phyloP scores from a whole-genome alignment of 108 stramenopile species.

The Skeletonema marinoi region DNA sequence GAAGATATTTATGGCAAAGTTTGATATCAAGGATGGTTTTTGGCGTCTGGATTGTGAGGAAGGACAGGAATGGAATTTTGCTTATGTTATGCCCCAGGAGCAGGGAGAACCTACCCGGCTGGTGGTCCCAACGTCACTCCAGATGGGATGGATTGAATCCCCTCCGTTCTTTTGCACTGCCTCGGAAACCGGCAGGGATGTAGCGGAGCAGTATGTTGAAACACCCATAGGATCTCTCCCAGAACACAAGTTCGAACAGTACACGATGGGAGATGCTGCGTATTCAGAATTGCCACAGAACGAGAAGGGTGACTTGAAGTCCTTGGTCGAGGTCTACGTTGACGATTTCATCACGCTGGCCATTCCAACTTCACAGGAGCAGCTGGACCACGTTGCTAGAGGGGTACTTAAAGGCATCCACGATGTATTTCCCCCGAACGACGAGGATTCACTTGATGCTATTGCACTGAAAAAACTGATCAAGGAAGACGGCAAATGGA shows the following conservation, averaged over 20 bases:
- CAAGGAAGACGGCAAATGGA: constrained; percentile 49
- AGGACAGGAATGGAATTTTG: constrained; percentile 28
- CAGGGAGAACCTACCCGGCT: neutral
- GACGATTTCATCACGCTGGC: constrained; percentile 35
- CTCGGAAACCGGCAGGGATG: constrained; percentile 49
- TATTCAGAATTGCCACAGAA: neutral
- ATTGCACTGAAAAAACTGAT: constrained; percentile 49
- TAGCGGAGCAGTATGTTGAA: constrained; percentile 24
- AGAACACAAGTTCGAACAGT: constrained; percentile 1
- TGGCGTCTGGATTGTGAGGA: constrained; percentile 5
- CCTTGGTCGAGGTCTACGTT: constrained; percentile 29
- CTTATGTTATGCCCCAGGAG: constrained; percentile 26
- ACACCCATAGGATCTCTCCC: constrained; percentile 5
- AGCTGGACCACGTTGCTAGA: constrained; percentile 8
- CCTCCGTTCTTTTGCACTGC: constrained; percentile 51
- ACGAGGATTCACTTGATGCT: constrained; percentile 19
- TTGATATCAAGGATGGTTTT: constrained; percentile 25
- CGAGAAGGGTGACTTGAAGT: neutral
- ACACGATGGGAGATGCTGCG: neutral
- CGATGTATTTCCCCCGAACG: constrained; percentile 28
- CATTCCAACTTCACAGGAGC: constrained; percentile 7
- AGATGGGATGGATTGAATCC: constrained; percentile 45
- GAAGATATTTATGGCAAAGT: constrained; percentile 18
- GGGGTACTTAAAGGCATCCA: constrained; percentile 15
- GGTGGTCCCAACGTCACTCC: constrained; percentile 39